Percentiles rank a stretch among this genome's conserved stretches.
Conservation (phyloP, 1,139 yeast genomes). For the Blastobotrys illinoisensis region DNA sequence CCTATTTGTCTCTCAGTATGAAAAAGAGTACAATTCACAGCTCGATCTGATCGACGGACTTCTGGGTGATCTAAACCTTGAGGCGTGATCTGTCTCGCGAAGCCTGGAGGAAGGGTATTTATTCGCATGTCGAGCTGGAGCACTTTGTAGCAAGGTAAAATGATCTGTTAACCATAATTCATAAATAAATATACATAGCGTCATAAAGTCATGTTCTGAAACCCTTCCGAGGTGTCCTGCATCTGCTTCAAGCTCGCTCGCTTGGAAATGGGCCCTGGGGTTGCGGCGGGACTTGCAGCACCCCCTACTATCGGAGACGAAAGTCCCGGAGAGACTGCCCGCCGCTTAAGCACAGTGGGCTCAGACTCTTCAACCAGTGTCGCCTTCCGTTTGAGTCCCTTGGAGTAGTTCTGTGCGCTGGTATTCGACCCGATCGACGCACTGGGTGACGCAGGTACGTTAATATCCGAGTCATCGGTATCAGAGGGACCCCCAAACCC, state of each 20-base stretch:
- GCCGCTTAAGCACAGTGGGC: conserved; percentile 22
- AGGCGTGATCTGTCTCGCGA: conserved; percentile 7
- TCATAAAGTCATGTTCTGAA: conserved; percentile 24
- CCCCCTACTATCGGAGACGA: conserved; percentile 17
- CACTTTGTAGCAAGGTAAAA: too few species aligned
- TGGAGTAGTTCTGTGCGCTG: not conserved
- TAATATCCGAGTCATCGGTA: conserved; percentile 21
- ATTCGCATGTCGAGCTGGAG: too few species aligned
- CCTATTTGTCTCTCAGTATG: conserved; percentile 15
- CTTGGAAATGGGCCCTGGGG: conserved; percentile 20
- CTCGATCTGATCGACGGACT: conserved; percentile 42
- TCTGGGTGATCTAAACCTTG: conserved; percentile 36
- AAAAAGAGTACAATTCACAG: conserved; percentile 32
- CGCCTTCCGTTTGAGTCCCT: conserved; percentile 10
- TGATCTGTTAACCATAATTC: not conserved
- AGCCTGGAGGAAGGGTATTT: too few species aligned
- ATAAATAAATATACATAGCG: not conserved
- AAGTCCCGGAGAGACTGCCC: conserved; percentile 31
- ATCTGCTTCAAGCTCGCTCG: conserved; percentile 27
- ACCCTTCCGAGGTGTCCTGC: conserved; percentile 28
- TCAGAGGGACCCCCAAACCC: conserved; percentile 13
- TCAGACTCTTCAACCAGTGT: conserved; percentile 22
- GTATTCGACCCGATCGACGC: conserved; percentile 1
- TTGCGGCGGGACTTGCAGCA: conserved; percentile 14
- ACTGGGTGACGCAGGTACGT: conserved; percentile 12